Base-by-base conservation (phyloP, 148 eudicot genomes). In the Silene latifolia region DNA sequence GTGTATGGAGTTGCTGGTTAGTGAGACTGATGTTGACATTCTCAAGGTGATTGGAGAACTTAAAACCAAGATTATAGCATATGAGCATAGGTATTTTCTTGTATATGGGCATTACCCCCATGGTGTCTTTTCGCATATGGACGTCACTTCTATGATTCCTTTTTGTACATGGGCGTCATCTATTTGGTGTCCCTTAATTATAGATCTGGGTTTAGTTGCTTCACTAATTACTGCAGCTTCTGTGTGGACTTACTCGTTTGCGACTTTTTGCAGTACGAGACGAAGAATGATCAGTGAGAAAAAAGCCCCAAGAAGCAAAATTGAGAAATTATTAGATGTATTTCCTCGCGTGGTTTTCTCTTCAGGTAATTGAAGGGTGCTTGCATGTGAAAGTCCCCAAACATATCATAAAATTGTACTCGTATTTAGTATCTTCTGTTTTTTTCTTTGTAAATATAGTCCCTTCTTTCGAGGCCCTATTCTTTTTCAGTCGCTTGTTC, bases 301-400 rank as follows among this genome's bases (percentile, higher is more conserved):
- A 77, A 89, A 85, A 80, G 84, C 84, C 62, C 64, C 93, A 74
- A 83, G 77, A 74, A 96, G 78, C 87, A 92, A 89, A 82, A 84
- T 90, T 79, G 95, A 89, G 86, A 96, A 96, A 87, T 83, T 96
- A 78, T 82, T 92, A 72, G 85, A 89, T 72, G 91, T 87, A 57
- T 86, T 87, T 69, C 99, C 99, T 18, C 87, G 80, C 56, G 83
- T 67, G 74, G 60, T 87, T 44, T 89, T 83, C 76, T 81, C 85
- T 69, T 75, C 89, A 94, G 98, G 98, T 94, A 84, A 67, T 32
- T 9, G 35, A 24, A 29, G 14, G 60, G 59, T 59, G 67, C 12
- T 77, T 77, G 5, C 29, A 51, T 62, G 23, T 56, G 44, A n/a
- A 7, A 17, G 47, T 53, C 23, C 13, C 0, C 8, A 20, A 60